Percentiles rank a stretch among this genome's conserved stretches.
Evolutionary conservation across 2,329 filamentous ascomycete species (phyloP).

Genomic region (Fusarium circinatum): DNA sequence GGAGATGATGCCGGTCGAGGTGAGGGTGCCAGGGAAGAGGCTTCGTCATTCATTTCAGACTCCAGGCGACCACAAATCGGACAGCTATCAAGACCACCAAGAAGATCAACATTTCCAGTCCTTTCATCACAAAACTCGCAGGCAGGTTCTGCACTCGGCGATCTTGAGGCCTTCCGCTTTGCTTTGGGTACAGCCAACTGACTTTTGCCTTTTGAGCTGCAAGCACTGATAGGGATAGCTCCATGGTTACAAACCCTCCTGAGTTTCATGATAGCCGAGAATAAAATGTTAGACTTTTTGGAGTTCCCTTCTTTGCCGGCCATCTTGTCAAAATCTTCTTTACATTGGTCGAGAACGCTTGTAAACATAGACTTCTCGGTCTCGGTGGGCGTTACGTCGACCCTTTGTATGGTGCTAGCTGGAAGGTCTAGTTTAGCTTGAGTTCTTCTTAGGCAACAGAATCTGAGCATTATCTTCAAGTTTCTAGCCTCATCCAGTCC

Average conservation of each 20-base stretch:
- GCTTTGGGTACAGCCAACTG: accelerated
- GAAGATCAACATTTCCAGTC: accelerated
- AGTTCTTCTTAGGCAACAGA: not conserved
- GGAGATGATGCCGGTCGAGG: not conserved
- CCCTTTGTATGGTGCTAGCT: accelerated
- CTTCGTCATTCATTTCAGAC: accelerated
- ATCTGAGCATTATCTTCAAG: not conserved
- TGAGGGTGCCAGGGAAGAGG: accelerated
- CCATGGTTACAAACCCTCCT: constrained; percentile 13
- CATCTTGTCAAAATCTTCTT: not conserved
- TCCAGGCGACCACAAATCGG: not conserved
- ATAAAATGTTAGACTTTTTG: not conserved
- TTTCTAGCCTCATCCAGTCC: accelerated
- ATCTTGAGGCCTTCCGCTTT: accelerated
- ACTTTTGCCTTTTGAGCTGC: accelerated
- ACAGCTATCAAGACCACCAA: not conserved
- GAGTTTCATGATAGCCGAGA: constrained; percentile 4
- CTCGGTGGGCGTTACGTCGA: not conserved
- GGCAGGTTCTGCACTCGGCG: not conserved
- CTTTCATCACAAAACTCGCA: not conserved
- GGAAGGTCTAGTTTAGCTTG: accelerated
- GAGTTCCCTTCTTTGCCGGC: not conserved
- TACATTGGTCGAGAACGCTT: not conserved
- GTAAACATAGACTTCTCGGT: not conserved
- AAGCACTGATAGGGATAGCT: accelerated